A percentile compares a stretch with the other conserved stretches of the same genome.
phyloP scores from a whole-genome alignment of 805 yeast species.

The Teunomyces gatunensis region DNA sequence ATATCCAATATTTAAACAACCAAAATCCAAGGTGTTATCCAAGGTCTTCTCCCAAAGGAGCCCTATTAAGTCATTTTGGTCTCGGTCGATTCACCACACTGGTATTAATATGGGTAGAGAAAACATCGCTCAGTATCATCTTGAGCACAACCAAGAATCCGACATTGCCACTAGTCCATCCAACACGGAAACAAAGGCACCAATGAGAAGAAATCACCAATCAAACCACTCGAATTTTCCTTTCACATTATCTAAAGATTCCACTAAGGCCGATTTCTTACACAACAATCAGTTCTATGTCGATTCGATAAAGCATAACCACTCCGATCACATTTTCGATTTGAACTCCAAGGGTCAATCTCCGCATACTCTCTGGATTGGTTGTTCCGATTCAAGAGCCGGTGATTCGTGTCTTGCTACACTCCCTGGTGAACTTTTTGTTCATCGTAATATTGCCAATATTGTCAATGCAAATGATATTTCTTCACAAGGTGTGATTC shows the following conservation, averaged over 20 bases:
- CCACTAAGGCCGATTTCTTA: constrained; percentile 48
- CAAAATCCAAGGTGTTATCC: constrained; percentile 1
- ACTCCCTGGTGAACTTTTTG: constrained; percentile 89
- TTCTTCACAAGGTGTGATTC: constrained; percentile 73
- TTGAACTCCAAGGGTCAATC: constrained; percentile 75
- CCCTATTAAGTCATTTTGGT: background rate
- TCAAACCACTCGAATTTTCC: constrained; percentile 29
- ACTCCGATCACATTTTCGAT: constrained; percentile 56
- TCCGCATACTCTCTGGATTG: constrained; percentile 94
- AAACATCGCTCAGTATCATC: constrained; percentile 38
- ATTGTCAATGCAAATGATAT: constrained; percentile 68
- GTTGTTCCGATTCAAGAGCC: constrained; percentile 90
- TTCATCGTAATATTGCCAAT: constrained; percentile 86
- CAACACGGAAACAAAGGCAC: background rate
- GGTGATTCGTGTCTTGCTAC: constrained; percentile 74
- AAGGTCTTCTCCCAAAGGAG: constrained; percentile 1
- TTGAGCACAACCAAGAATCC: constrained; percentile 39
- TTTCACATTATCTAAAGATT: constrained; percentile 47
- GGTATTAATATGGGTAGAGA: constrained; percentile 36
- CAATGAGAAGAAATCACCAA: constrained; percentile 2
- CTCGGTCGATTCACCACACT: constrained; percentile 3
- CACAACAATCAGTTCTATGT: constrained; percentile 46
- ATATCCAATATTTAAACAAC: background rate
- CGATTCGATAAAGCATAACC: constrained; percentile 45
- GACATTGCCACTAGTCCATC: constrained; percentile 19